These are phyloP conservation scores for Ophiostoma angusticollis DNA, from an alignment of 2,329 filamentous ascomycete species.

Conservation along the genomic window DNA sequence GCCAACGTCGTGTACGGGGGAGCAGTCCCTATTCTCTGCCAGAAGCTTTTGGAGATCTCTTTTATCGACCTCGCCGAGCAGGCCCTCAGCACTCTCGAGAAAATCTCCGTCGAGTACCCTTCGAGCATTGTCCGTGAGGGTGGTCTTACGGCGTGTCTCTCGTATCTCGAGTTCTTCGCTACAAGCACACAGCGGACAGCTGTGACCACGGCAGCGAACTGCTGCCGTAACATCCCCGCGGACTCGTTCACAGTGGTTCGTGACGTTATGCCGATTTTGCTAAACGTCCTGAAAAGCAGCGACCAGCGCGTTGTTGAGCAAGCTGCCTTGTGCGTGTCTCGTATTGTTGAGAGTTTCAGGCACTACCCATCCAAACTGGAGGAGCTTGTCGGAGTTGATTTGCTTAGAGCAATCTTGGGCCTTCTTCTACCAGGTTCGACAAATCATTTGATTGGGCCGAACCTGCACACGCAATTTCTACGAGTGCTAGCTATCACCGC, in stretches of 20 bases:
- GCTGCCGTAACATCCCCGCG: constrained; percentile 89
- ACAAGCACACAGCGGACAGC: constrained; percentile 94
- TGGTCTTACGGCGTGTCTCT: constrained; percentile 87
- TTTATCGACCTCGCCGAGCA: constrained; percentile 98
- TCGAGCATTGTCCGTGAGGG: constrained; percentile 91
- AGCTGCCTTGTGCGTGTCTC: constrained; percentile 85
- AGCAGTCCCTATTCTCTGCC: constrained; percentile 85
- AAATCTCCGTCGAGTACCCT: constrained; percentile 94
- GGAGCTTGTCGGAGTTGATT: constrained; percentile 76
- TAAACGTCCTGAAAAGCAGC: constrained; percentile 79
- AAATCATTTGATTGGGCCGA: constrained; percentile 73
- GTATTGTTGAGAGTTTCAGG: constrained; percentile 95
- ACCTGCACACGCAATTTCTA: constrained; percentile 92
- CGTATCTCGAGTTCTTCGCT: constrained; percentile 93
- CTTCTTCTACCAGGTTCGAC: constrained; percentile 87
- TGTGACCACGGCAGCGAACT: constrained; percentile 94
- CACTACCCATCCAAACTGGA: constrained; percentile 79
- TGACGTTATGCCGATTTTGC: constrained; percentile 91
- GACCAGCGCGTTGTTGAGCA: constrained; percentile 97
- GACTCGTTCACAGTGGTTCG: constrained; percentile 85
- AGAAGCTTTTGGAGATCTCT: constrained; percentile 88
- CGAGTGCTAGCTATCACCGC: constrained; percentile 84
- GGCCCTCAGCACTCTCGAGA: constrained; percentile 88
- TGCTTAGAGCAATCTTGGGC: constrained; percentile 73
- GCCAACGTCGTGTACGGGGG: constrained; percentile 96